These are phyloP conservation scores for Mucuna pruriens DNA, from an alignment of 306 rosid genomes.

Conservation along the genomic window DNA sequence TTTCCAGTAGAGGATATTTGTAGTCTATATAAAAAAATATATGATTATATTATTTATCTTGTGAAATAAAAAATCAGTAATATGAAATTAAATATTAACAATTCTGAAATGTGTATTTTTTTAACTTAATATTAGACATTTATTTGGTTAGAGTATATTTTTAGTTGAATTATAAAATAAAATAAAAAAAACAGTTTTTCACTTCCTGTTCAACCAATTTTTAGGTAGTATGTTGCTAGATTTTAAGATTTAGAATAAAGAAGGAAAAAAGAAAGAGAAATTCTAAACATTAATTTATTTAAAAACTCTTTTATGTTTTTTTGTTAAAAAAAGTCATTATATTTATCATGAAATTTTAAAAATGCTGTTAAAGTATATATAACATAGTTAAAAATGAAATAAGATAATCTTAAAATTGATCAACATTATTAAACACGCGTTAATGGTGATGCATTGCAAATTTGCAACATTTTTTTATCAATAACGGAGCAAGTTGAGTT, in stretches of 20 bases:
- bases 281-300: background rate
- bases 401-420: background rate
- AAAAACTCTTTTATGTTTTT: background rate
- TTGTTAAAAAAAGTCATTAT: background rate
- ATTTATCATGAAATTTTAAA: background rate
- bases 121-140: background rate
- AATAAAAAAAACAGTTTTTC: background rate
- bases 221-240: background rate
- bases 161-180: too few species aligned
- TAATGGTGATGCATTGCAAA: background rate
- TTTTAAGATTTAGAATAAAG: too few species aligned
- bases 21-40: too few species aligned
- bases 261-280: too few species aligned
- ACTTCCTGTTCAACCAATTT: background rate
- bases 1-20: too few species aligned
- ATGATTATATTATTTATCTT: background rate
- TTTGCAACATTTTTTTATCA: background rate
- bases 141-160: background rate
- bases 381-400: background rate
- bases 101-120: background rate
- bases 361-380: background rate
- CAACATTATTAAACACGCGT: background rate
- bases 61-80: background rate
- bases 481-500: background rate
- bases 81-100: background rate